Base-by-base conservation (phyloP, 805 yeast species). In the Spathaspora sp. region DNA sequence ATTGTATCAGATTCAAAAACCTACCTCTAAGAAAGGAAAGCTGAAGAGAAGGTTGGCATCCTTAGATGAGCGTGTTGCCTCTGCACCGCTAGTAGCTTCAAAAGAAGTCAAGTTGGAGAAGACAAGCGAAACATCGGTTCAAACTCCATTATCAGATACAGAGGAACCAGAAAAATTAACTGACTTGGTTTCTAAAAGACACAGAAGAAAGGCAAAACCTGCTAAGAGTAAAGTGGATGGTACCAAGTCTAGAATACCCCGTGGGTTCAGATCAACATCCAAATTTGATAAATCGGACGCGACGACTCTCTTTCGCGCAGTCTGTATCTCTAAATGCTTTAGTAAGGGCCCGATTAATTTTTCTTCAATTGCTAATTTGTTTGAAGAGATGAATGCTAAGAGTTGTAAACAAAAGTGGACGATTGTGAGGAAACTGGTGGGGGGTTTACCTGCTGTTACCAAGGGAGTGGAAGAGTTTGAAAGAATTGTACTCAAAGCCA, bases 401-500 rank as follows among this genome's bases (percentile, higher is more conserved):
- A 70, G 75, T 10, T 67, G 86, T 26, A 77, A 76, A 55, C 79
- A 81, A 48, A 83, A 80, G 53, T 92, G 97, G 97, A 81, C 86
- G 1, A 73, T 80, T 17, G 75, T 87, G 8, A 76, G 89, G 43
- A 79, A 81, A 42, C 70, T 62, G 62, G 60, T 73, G 58, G 75
- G 79, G 54, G 77, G 79, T 8, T 55, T 65, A 3, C 60, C 59
- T 8, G 80, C 85, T 39, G 94, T 94, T 0, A 66, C 69, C 14
- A 74, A 77, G 48, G 87, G 85, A 0, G 72, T 87, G 43, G 79
- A 77, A 43, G 46, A 78, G 11, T 92, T 94, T 85, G 93, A 88
- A 59, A 74, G 73, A 18, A 75, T 88, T 18, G 77, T 91, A 20
- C 58, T 84, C 35, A 68, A 70, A 40, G 85, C 84, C 0, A 82